A percentile compares a stretch with the other conserved stretches of the same genome.
phyloP scores from a whole-genome alignment of 2,329 filamentous ascomycete genomes.

The Fusarium sp. region DNA sequence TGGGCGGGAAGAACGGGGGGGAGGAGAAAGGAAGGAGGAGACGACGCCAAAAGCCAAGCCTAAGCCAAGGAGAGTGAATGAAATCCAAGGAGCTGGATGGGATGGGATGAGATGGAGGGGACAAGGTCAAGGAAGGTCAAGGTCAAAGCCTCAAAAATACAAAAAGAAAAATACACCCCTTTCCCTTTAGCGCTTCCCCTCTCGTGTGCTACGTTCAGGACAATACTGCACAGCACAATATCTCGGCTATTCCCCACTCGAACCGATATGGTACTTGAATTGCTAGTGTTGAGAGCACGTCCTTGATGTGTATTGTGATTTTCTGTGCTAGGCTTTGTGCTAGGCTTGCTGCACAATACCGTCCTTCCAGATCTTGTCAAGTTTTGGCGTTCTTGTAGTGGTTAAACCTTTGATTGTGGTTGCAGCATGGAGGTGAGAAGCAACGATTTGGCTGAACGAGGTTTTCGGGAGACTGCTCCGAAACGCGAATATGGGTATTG shows the following conservation, averaged over 20 bases:
- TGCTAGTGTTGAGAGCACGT: background rate
- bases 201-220: slow-evolving; percentile 28
- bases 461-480: slow-evolving; percentile 32
- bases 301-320: background rate
- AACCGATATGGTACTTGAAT: slow-evolving; percentile 7
- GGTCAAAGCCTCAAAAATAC: slow-evolving; percentile 34
- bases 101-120: slow-evolving; percentile 29
- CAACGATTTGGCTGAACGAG: slow-evolving; percentile 5
- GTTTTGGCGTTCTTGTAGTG: background rate
- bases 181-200: slow-evolving; percentile 39
- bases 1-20: slow-evolving; percentile 7
- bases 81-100: slow-evolving; percentile 32
- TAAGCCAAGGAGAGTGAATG: slow-evolving; percentile 15
- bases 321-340: background rate
- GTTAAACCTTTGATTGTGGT: slow-evolving; percentile 15
- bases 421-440: slow-evolving; percentile 12
- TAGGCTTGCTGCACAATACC: background rate
- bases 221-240: slow-evolving; percentile 12
- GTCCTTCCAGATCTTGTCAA: background rate
- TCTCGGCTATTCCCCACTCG: slow-evolving; percentile 35
- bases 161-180: slow-evolving; percentile 22
- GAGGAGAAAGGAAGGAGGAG: slow-evolving; percentile 14
- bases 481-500: slow-evolving; percentile 2
- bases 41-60: slow-evolving; percentile 19
- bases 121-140: slow-evolving; percentile 28